Evolutionary conservation across 2,329 filamentous ascomycete species (phyloP).

Genomic region (Pseudogymnoascus sp.): DNA sequence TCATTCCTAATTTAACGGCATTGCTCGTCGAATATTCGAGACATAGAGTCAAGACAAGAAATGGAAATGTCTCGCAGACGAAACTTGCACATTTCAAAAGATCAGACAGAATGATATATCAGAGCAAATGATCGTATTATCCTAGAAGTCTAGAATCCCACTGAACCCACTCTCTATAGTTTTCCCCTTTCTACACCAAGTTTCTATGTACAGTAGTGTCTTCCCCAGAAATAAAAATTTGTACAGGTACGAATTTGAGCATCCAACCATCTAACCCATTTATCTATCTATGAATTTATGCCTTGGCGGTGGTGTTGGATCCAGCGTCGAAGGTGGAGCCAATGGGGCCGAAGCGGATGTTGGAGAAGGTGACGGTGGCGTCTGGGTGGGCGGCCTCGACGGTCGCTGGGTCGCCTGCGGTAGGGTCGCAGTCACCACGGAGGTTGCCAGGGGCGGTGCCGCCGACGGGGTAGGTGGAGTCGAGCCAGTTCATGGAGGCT

Average conservation of each 20-base stretch:
- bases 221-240: slow-evolving; percentile 6
- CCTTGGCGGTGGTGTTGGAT: not conserved
- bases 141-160: slow-evolving; percentile 1
- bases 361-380: slow-evolving; percentile 30
- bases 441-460: slow-evolving; percentile 37
- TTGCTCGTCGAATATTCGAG: not conserved
- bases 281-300: not conserved
- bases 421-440: slow-evolving; percentile 45
- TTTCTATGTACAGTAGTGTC: slow-evolving; percentile 5
- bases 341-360: slow-evolving; percentile 10
- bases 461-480: slow-evolving; percentile 52
- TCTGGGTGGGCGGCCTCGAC: slow-evolving; percentile 40
- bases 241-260: slow-evolving; percentile 4
- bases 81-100: not conserved
- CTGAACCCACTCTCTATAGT: not conserved
- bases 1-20: not conserved
- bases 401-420: slow-evolving; percentile 41
- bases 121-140: slow-evolving; percentile 4
- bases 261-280: not conserved
- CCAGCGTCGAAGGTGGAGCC: slow-evolving; percentile 6
- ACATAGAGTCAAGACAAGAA: not conserved
- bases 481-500: slow-evolving; percentile 65
- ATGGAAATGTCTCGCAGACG: not conserved
- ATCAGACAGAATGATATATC: not conserved
- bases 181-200: not conserved